phyloP scores from a whole-genome alignment of 257 asterid genomes.

The Voacanga thouarsii region DNA sequence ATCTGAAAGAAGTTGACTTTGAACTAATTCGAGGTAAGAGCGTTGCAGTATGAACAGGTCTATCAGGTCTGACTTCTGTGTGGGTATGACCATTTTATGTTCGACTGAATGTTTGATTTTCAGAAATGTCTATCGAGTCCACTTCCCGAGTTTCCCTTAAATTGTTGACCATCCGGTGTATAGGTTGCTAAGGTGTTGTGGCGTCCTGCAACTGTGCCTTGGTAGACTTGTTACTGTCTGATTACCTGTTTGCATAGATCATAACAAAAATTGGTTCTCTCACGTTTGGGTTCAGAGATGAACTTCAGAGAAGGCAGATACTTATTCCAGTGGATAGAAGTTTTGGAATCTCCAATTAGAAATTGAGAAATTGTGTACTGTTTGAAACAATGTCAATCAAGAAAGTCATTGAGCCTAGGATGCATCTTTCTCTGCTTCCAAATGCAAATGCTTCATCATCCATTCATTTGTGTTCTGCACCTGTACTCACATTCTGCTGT shows the following conservation, averaged over 20 bases:
- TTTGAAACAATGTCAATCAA: neutral
- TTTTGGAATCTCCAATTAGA: neutral
- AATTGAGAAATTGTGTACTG: neutral
- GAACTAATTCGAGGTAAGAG: slow-evolving; percentile 9
- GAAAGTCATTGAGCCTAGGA: neutral
- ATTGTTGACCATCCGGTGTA: neutral
- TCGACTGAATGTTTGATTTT: neutral
- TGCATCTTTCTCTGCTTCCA: neutral
- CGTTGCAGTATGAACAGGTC: too few relatives aligned
- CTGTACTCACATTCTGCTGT: neutral
- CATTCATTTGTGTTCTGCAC: neutral
- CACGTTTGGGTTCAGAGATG: neutral
- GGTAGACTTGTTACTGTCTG: neutral
- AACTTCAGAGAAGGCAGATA: neutral
- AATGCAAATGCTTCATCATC: neutral
- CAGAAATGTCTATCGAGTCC: neutral
- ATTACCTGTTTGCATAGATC: neutral
- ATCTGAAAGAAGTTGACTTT: neutral
- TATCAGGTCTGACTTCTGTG: slow-evolving; percentile 4
- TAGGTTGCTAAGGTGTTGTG: neutral
- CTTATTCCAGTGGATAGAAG: neutral
- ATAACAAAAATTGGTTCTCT: neutral
- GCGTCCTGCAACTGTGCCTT: neutral
- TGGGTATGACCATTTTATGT: neutral
- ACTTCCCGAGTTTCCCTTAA: neutral